These are phyloP conservation scores for Populus nigra DNA, from an alignment of 345 rosid genomes.

Conservation along the genomic window DNA sequence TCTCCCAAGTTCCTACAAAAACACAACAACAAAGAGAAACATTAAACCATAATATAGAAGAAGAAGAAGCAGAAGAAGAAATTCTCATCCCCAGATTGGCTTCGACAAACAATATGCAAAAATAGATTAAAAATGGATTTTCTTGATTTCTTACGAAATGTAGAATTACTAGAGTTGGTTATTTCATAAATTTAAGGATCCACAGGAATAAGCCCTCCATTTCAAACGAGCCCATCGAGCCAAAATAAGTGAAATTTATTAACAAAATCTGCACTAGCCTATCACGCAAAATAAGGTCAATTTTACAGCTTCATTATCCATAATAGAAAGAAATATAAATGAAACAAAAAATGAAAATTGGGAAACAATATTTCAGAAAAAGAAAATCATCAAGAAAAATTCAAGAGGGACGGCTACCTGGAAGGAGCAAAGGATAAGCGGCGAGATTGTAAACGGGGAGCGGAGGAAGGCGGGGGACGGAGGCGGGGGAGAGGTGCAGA, in stretches of 20 bases:
- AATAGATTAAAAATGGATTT: not conserved
- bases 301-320: no score
- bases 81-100: no score
- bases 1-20: conserved; percentile 71
- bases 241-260: not conserved
- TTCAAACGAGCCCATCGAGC: not conserved
- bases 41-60: no score
- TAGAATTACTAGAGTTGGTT: not conserved
- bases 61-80: no score
- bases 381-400: not conserved
- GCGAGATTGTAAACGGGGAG: conserved; percentile 60
- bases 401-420: conserved; percentile 40
- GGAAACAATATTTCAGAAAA: not conserved
- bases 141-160: not conserved
- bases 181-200: not conserved
- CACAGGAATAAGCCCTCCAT: not conserved
- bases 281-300: no score
- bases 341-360: not conserved
- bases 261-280: not conserved
- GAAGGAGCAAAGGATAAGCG: conserved; percentile 56
- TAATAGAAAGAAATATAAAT: no score
- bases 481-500: conserved; percentile 57
- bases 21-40: not conserved
- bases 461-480: conserved; percentile 53
- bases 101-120: not conserved